phyloP scores from a whole-genome alignment of 306 rosid genomes.

The Delonix regia region DNA sequence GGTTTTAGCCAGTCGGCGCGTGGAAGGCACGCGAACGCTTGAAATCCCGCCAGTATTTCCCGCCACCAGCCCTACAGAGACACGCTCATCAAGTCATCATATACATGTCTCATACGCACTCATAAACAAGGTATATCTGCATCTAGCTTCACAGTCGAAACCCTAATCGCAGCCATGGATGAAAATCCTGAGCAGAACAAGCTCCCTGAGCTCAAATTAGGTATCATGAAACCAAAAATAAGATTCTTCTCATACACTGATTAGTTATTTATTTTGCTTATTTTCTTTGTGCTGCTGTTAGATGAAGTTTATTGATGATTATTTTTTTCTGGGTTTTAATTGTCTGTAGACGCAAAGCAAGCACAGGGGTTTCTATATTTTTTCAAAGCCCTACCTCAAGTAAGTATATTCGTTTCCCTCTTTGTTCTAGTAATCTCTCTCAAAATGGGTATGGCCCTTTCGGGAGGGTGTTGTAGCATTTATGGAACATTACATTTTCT shows the following conservation, averaged over 20 bases:
- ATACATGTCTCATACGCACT: background rate
- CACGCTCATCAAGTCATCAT: background rate
- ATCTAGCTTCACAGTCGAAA: background rate
- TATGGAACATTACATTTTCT: background rate
- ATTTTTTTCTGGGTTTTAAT: background rate
- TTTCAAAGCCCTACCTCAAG: slow-evolving; percentile 83
- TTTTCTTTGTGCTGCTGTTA: background rate
- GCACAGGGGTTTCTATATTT: slow-evolving; percentile 95
- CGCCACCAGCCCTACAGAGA: slow-evolving; percentile 47
- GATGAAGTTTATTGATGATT: slow-evolving; percentile 16
- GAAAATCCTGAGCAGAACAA: slow-evolving; percentile 61
- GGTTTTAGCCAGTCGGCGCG: background rate
- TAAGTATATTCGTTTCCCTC: slow-evolving; percentile 43
- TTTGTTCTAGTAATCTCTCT: slow-evolving; percentile 9
- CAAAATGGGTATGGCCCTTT: background rate
- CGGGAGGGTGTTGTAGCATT: slow-evolving; percentile 16
- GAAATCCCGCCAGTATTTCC: slow-evolving; percentile 62
- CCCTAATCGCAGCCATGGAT: slow-evolving; percentile 62
- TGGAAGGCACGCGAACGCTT: slow-evolving; percentile 25
- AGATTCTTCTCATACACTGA: slow-evolving; percentile 3
- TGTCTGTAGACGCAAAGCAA: slow-evolving; percentile 81
- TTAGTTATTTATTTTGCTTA: background rate
- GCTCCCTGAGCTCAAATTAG: slow-evolving; percentile 93
- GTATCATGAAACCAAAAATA: slow-evolving; percentile 35
- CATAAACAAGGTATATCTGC: background rate